These are phyloP conservation scores for Annulohypoxylon nitens DNA, from an alignment of 495 filamentous ascomycete species.

Conservation along the genomic window DNA sequence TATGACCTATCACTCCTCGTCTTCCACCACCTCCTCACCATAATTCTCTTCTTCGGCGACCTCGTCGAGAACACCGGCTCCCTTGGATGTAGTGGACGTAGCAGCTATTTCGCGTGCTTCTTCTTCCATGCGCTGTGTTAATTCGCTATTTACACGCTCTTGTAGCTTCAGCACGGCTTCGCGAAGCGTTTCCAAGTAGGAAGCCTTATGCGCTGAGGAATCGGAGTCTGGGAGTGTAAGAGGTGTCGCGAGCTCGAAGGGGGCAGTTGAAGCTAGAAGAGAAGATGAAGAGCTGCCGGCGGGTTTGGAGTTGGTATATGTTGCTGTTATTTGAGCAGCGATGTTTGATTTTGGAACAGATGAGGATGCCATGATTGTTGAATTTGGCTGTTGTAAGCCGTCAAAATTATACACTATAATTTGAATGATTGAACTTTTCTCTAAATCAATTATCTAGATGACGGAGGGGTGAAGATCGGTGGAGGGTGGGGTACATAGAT, in stretches of 20 bases:
- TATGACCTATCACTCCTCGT: conserved; percentile 40
- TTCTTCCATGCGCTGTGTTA: conserved; percentile 90
- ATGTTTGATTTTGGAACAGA: neutral
- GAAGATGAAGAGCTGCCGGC: conserved; percentile 50
- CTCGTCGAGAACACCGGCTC: conserved; percentile 41
- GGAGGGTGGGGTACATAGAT: conserved; percentile 14
- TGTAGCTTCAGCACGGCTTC: conserved; percentile 72
- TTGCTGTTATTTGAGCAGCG: conserved; percentile 52
- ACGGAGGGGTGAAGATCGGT: neutral
- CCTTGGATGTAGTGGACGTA: conserved; percentile 57
- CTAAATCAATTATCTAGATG: neutral
- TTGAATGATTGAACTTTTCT: no score
- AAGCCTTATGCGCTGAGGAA: conserved; percentile 66
- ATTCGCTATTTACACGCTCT: conserved; percentile 80
- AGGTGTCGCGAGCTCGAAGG: conserved; percentile 41
- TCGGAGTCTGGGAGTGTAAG: conserved; percentile 52
- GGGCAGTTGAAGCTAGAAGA: conserved; percentile 53
- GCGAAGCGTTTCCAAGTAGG: conserved; percentile 77
- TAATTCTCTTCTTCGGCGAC: conserved; percentile 84
- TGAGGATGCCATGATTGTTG: conserved; percentile 20
- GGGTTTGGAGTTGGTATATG: conserved; percentile 71
- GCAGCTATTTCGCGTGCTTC: conserved; percentile 62
- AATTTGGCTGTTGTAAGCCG: no score
- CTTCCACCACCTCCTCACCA: conserved; percentile 80
- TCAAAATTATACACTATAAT: no score